These are phyloP conservation scores for Geosmithia putterillii DNA, from an alignment of 2,329 filamentous ascomycete genomes.

Conservation along the genomic window DNA sequence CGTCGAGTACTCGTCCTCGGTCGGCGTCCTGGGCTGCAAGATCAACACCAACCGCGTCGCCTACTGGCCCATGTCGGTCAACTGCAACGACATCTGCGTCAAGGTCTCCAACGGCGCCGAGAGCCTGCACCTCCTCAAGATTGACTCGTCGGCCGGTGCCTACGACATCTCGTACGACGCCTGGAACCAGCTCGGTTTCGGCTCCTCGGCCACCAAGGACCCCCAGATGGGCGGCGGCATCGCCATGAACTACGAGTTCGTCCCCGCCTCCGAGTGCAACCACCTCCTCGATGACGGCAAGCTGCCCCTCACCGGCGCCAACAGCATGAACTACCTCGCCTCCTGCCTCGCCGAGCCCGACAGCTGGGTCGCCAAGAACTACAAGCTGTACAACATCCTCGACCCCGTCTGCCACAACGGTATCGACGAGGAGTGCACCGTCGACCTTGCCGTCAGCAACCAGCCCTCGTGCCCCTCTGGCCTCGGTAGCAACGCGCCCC, in stretches of 20 bases:
- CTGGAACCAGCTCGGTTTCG: conserved; percentile 45
- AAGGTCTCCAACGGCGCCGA: conserved; percentile 35
- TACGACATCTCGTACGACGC: conserved; percentile 50
- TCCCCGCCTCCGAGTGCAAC: conserved; percentile 33
- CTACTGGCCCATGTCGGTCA: conserved; percentile 42
- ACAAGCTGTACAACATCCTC: conserved; percentile 39
- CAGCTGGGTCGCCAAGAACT: conserved; percentile 40
- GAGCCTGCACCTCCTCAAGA: conserved; percentile 42
- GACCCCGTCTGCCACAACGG: conserved; percentile 37
- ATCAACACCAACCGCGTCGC: conserved; percentile 48
- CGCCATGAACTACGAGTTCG: conserved; percentile 35
- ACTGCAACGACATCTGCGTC: conserved; percentile 45
- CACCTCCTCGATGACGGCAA: conserved; percentile 38
- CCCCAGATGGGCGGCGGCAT: conserved; percentile 37
- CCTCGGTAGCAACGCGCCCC: conserved; percentile 21
- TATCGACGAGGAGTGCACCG: conserved; percentile 35
- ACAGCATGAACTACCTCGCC: conserved; percentile 42
- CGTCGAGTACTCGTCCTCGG: conserved; percentile 40
- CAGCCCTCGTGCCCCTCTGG: conserved; percentile 35
- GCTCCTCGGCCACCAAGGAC: conserved; percentile 29
- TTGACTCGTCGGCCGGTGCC: conserved; percentile 43
- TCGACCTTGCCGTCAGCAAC: conserved; percentile 34
- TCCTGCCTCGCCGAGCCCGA: conserved; percentile 29
- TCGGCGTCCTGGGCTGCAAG: conserved; percentile 48
- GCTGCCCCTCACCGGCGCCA: conserved; percentile 41